Conservation (phyloP, 768 basidiomycete species). For the Sistotremastrum suecicum region DNA sequence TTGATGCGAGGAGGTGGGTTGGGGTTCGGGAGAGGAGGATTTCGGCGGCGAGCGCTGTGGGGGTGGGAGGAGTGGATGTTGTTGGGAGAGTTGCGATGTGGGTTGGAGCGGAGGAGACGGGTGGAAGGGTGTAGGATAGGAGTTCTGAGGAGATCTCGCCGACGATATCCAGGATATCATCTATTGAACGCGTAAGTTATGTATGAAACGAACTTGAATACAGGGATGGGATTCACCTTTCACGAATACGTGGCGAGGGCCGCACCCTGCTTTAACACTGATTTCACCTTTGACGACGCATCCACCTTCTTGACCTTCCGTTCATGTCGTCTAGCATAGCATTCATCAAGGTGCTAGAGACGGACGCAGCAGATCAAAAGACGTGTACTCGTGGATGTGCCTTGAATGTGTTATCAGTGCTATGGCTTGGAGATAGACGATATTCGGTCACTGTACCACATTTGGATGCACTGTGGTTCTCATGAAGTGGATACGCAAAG, state of each 20-base stretch:
- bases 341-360: too few species aligned
- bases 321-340: too few species aligned
- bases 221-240: constrained; percentile 30
- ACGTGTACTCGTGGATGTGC: too few species aligned
- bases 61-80: constrained; percentile 25
- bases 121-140: constrained; percentile 37
- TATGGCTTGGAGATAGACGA: too few species aligned
- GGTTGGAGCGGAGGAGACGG: constrained; percentile 26
- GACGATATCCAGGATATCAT: constrained; percentile 47
- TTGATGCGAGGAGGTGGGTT: constrained; percentile 61
- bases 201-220: background rate
- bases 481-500: too few species aligned
- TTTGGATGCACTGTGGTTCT: too few species aligned
- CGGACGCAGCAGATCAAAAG: too few species aligned
- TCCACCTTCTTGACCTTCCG: constrained; percentile 19
- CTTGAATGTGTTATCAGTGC: too few species aligned
- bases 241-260: constrained; percentile 57
- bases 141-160: constrained; percentile 52
- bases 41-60: constrained; percentile 43
- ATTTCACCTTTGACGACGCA: constrained; percentile 41
- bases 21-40: constrained; percentile 55
- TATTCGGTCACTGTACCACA: too few species aligned
- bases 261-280: constrained; percentile 38
- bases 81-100: constrained; percentile 23
- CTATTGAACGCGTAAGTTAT: constrained; percentile 28